A percentile compares a stretch with the other conserved stretches of the same genome.
phyloP scores from a whole-genome alignment of 78 protist genomes.

The Dictyostelium discoideum region DNA sequence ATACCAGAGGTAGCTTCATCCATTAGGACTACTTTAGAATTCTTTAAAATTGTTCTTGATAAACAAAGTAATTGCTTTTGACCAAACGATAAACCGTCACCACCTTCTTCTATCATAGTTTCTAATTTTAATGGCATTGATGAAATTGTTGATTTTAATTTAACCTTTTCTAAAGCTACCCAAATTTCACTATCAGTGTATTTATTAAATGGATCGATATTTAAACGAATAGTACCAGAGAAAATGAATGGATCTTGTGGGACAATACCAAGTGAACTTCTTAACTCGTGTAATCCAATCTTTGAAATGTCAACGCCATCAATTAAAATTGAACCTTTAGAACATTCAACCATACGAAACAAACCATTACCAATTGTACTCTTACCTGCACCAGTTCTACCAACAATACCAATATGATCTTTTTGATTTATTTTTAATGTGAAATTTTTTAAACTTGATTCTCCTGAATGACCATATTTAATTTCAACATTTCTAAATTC shows the following conservation, averaged over 20 bases:
- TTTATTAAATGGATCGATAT: constrained; percentile 69
- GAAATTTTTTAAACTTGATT: constrained; percentile 81
- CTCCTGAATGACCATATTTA: constrained; percentile 74
- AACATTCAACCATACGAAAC: constrained; percentile 71
- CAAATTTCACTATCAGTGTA: constrained; percentile 58
- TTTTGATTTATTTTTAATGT: not conserved
- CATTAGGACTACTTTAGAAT: constrained; percentile 82
- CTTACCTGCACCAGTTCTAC: constrained; percentile 95
- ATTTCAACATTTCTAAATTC: constrained; percentile 73
- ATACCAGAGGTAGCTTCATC: constrained; percentile 97
- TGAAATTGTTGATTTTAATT: constrained; percentile 11
- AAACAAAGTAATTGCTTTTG: constrained; percentile 97
- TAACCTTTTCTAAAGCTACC: constrained; percentile 77
- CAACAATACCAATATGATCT: constrained; percentile 91
- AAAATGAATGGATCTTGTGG: constrained; percentile 95
- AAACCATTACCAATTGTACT: constrained; percentile 78
- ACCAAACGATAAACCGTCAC: constrained; percentile 88
- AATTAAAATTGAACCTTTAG: constrained; percentile 51
- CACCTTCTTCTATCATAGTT: constrained; percentile 31
- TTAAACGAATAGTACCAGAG: constrained; percentile 74
- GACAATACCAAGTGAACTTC: constrained; percentile 88
- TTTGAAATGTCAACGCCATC: constrained; percentile 79
- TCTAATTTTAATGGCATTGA: constrained; percentile 33
- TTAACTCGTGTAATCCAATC: constrained; percentile 58
- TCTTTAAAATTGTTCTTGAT: constrained; percentile 92